Conservation (phyloP, 2,329 filamentous ascomycete genomes). For the Cadophora luteo-olivacea region DNA sequence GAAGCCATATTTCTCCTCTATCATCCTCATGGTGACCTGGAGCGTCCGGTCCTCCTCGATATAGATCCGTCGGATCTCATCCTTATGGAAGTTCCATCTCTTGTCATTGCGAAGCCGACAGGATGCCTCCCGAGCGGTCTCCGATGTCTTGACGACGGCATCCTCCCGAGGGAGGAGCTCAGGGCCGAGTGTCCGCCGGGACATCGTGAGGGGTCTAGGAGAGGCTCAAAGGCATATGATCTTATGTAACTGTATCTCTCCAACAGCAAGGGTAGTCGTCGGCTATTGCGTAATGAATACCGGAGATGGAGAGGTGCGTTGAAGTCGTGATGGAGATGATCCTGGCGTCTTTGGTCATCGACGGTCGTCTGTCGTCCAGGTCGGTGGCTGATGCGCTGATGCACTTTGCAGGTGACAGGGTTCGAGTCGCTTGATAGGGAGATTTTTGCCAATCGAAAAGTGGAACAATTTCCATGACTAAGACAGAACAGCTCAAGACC, state of each 20-base stretch:
- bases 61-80: constrained; percentile 24
- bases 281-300: constrained; percentile 21
- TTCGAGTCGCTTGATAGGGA: neutral
- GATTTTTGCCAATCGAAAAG: constrained; percentile 14
- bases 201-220: constrained; percentile 14
- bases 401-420: neutral
- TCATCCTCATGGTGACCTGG: constrained; percentile 22
- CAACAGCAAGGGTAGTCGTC: constrained; percentile 14
- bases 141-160: constrained; percentile 22
- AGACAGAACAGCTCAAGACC: neutral
- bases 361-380: constrained; percentile 17
- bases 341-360: constrained; percentile 17
- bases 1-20: constrained; percentile 22
- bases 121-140: constrained; percentile 20
- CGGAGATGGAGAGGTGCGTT: constrained; percentile 10
- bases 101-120: constrained; percentile 26
- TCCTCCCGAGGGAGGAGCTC: constrained; percentile 21
- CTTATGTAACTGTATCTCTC: constrained; percentile 15
- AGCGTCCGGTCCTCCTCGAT: constrained; percentile 24
- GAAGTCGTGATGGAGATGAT: constrained; percentile 20
- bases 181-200: constrained; percentile 21
- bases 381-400: constrained; percentile 14
- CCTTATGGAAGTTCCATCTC: constrained; percentile 27
- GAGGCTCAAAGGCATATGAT: constrained; percentile 21
- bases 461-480: neutral